Percentiles rank a stretch among this genome's conserved stretches.
phyloP scores from a whole-genome alignment of 768 basidiomycete species.

The Suillus fuscotomentosus region DNA sequence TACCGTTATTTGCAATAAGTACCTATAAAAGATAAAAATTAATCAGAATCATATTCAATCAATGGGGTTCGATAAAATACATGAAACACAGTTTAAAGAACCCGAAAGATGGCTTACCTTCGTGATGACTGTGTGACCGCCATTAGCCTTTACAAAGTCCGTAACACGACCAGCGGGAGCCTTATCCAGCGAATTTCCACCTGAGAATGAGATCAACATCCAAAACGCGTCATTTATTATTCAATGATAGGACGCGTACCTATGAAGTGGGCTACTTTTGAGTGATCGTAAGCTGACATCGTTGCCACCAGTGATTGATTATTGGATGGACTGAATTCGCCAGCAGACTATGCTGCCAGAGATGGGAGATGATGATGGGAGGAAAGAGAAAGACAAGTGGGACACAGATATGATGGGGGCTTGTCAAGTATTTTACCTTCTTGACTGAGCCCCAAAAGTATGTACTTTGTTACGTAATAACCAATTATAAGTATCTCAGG shows the following conservation, averaged over 20 bases:
- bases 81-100: neutral
- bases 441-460: conserved; percentile 29
- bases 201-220: conserved; percentile 41
- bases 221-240: conserved; percentile 10
- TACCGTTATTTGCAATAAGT: conserved; percentile 98
- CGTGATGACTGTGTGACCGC: conserved; percentile 98
- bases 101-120: conserved; percentile 59
- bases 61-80: neutral
- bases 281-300: conserved; percentile 48
- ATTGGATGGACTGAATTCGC: conserved; percentile 7
- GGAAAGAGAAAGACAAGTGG: conserved; percentile 12
- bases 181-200: conserved; percentile 88
- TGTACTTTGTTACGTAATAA: conserved; percentile 30
- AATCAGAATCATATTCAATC: conserved; percentile 8
- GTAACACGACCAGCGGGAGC: conserved; percentile 76
- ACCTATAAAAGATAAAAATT: conserved; percentile 49
- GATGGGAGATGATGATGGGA: conserved; percentile 18
- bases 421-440: conserved; percentile 17
- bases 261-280: conserved; percentile 63
- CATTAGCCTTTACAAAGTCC: conserved; percentile 88
- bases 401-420: conserved; percentile 12
- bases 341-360: conserved; percentile 9
- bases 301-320: conserved; percentile 8
- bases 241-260: conserved; percentile 35
- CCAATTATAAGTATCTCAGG: neutral